A percentile compares a stretch with the other conserved stretches of the same genome.
Conservation (phyloP, 2,329 filamentous ascomycete genomes). For the Tolypocladium sp. region DNA sequence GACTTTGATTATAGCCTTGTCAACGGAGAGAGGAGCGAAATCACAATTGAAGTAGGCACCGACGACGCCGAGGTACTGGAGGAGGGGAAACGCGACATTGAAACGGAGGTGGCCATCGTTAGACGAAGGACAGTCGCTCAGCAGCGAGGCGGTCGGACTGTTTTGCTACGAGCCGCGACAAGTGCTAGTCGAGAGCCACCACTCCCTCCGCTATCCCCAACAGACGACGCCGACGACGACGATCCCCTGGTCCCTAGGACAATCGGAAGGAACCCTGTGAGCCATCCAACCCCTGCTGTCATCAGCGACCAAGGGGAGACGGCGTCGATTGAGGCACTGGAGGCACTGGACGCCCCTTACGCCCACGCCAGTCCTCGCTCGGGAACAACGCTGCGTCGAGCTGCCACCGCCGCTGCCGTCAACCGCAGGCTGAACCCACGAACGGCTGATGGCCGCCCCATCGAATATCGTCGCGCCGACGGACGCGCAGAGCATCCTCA, state of each 20-base stretch:
- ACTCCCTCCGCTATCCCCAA: constrained; percentile 20
- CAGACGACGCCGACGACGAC: constrained; percentile 29
- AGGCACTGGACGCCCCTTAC: constrained; percentile 62
- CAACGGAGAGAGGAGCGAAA: constrained; percentile 46
- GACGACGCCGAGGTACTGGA: constrained; percentile 59
- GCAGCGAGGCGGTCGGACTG: constrained; percentile 38
- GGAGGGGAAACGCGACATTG: constrained; percentile 66
- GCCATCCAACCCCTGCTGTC: constrained; percentile 9
- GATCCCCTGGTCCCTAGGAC: constrained; percentile 45
- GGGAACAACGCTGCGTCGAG: constrained; percentile 59
- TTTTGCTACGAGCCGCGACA: constrained; percentile 40
- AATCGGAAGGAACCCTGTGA: constrained; percentile 22
- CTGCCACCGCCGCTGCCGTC: constrained; percentile 66
- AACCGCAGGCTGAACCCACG: constrained; percentile 59
- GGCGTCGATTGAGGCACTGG: constrained; percentile 44
- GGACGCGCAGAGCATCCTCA: constrained; percentile 66
- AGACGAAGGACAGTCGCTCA: constrained; percentile 64
- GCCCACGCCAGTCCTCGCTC: constrained; percentile 65
- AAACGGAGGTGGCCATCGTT: constrained; percentile 70
- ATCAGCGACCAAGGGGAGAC: constrained; percentile 31
- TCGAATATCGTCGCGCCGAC: constrained; percentile 60
- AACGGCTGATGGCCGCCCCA: constrained; percentile 40
- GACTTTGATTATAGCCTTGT: constrained; percentile 60
- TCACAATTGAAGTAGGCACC: constrained; percentile 67
- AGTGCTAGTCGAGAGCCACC: constrained; percentile 21